These are phyloP conservation scores for Cymbomonas tetramitiformis DNA, from an alignment of 139 green algal species.

Conservation along the genomic window DNA sequence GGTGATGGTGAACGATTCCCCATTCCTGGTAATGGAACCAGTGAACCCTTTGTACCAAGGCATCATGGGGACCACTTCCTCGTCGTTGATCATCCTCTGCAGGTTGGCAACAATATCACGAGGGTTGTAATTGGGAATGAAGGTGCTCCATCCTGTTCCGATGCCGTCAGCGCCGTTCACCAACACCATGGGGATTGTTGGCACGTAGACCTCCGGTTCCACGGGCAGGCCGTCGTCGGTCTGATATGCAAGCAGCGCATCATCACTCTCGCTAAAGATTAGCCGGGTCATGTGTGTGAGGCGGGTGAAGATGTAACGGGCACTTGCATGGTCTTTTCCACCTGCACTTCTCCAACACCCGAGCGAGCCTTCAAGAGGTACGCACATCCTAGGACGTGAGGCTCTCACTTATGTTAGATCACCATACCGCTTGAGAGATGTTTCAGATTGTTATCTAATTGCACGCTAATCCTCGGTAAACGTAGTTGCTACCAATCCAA, in stretches of 20 bases:
- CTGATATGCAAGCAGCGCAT: conserved; percentile 78
- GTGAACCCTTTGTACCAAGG: conserved; percentile 76
- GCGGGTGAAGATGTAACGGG: conserved; percentile 95
- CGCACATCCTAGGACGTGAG: too few relatives aligned
- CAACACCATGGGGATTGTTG: conserved; percentile 53
- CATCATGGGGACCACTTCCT: conserved; percentile 57
- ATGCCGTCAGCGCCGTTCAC: conserved; percentile 97
- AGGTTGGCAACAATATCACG: conserved; percentile 79
- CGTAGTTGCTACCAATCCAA: too few relatives aligned
- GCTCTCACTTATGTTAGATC: too few relatives aligned
- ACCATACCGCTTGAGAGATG: too few relatives aligned
- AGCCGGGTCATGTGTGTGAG: conserved; percentile 59
- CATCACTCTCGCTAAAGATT: conserved; percentile 82
- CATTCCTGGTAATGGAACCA: conserved; percentile 4
- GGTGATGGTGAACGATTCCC: neutral
- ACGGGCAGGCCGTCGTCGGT: conserved; percentile 92
- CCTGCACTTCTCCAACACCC: conserved; percentile 43
- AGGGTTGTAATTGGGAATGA: conserved; percentile 92
- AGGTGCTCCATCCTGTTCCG: conserved; percentile 92
- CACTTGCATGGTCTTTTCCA: conserved; percentile 82
- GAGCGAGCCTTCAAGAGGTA: too few relatives aligned
- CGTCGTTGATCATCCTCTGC: conserved; percentile 55
- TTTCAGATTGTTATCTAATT: too few relatives aligned
- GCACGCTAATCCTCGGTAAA: too few relatives aligned
- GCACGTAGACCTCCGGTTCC: conserved; percentile 70